Percentiles rank a stretch among this genome's conserved stretches.
phyloP scores from a whole-genome alignment of 2,329 filamentous ascomycete genomes.

The Exophiala sp. region DNA sequence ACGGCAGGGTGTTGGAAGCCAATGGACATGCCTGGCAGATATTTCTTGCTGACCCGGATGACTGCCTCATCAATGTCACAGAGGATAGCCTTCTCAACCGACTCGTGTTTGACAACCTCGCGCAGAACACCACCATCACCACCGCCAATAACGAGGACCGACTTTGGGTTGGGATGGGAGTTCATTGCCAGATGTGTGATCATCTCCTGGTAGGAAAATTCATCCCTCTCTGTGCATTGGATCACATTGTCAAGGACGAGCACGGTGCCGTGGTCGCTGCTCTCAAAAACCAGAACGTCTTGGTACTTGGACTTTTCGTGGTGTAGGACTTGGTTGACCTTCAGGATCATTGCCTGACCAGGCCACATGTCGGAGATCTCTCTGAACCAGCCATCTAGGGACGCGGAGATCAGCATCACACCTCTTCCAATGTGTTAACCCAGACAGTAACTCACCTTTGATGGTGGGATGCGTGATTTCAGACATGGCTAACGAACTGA shows the following conservation, averaged over 20 bases:
- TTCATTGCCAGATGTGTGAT: constrained; percentile 98
- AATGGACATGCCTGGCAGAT: constrained; percentile 86
- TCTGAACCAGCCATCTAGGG: constrained; percentile 97
- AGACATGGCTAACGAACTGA: constrained; percentile 46
- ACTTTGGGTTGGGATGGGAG: constrained; percentile 96
- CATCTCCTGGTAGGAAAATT: constrained; percentile 99
- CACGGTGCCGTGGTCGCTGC: constrained; percentile 91
- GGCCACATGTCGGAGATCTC: constrained; percentile 99
- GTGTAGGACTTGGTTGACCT: constrained; percentile 95
- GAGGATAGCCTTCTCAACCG: constrained; percentile 88
- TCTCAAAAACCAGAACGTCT: constrained; percentile 98
- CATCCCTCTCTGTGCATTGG: constrained; percentile 95
- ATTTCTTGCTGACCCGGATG: constrained; percentile 96
- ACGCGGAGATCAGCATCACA: not conserved
- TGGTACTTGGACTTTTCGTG: constrained; percentile 99
- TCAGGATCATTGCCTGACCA: constrained; percentile 96
- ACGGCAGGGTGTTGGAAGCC: constrained; percentile 92
- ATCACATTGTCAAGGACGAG: constrained; percentile 98
- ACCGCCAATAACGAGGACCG: constrained; percentile 95
- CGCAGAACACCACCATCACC: constrained; percentile 96
- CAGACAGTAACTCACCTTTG: constrained; percentile 51
- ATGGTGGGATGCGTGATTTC: constrained; percentile 71
- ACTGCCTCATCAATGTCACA: constrained; percentile 99
- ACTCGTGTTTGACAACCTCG: constrained; percentile 98
- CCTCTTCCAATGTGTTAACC: not conserved